Evolutionary conservation across 2,329 filamentous ascomycete species (phyloP), one percentile per base, ranked within the genome.

Genomic region (Fusarium setosum): DNA sequence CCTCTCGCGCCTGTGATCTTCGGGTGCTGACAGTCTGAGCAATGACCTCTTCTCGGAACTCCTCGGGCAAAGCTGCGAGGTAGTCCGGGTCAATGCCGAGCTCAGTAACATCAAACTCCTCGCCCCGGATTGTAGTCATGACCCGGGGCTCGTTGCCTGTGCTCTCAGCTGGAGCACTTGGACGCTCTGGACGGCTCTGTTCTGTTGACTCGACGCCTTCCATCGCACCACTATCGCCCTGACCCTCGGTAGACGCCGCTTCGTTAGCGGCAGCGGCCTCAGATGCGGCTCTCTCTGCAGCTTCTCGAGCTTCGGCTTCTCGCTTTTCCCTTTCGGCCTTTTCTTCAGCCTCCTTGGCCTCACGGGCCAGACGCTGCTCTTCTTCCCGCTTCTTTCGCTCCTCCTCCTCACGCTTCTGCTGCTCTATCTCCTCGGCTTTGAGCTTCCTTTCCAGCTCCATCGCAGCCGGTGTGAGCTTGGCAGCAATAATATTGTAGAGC

Each of bases 81-180:
- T 97, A 99, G 56, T 97, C 94, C 15, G 92, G 88, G 74, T 99
- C 96, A 70, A 99, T 98, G 47, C 95, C 94, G 63, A 99, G 85
- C 61, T 93, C 92, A 0, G 96, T 99, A 47, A 99, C 96, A 76
- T 99, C 96, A 52, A 97, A 88, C 72, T 96, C 90, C 65, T 92
- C 91, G 23, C 94, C 95, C 61, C 94, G 85, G 53, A 99, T 94
- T 3, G 87, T 94, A 15, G 93, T 96, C 71, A 90, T 90, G 26
- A 97, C 86, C 45, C 94, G 90, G 4, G 77, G 74, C 23, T 75
- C 73, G 18, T 75, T 66, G 9, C 57, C 34, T 6, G 58, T 35
- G 15, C 29, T 42, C 31, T 71, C 72, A 20, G 74, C 67, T 44
- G 74, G 72, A 23, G 67, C 72, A 15, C 69, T 66, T 35, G 74